Percentiles rank a stretch among this genome's conserved stretches.
These are phyloP conservation scores for Microbotryomycetes sp. DNA, from an alignment of 1,284 basidiomycete species.

Conservation along the genomic window DNA sequence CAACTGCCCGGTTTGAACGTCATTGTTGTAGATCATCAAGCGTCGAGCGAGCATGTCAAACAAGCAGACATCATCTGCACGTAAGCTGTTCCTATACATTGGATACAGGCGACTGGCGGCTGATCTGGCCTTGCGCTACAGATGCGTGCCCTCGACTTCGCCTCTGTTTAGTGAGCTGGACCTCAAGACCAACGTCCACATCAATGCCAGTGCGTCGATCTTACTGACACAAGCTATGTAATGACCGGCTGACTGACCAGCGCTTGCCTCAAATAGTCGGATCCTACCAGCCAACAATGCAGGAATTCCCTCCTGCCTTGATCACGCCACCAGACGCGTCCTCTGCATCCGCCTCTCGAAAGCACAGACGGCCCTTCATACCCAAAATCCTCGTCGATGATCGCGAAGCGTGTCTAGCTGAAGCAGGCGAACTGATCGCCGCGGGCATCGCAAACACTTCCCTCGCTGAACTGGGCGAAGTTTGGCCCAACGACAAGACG, in stretches of 20 bases:
- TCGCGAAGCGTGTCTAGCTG: constrained; percentile 27
- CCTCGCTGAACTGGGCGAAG: constrained; percentile 19
- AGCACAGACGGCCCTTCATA: constrained; percentile 5
- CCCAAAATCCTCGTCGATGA: constrained; percentile 33
- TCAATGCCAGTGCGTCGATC: constrained; percentile 25
- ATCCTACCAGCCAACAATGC: constrained; percentile 35
- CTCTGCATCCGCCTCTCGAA: not conserved
- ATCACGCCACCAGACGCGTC: constrained; percentile 8
- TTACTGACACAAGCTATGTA: not conserved
- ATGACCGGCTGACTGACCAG: not conserved
- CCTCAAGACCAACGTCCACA: constrained; percentile 24
- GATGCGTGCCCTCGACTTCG: constrained; percentile 32
- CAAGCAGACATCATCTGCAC: constrained; percentile 33
- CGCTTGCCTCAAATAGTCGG: constrained; percentile 19
- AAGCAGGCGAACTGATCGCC: constrained; percentile 35
- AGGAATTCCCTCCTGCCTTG: constrained; percentile 30
- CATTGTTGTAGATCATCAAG: too few relatives aligned
- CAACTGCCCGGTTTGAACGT: too few relatives aligned
- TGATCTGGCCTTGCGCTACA: not conserved
- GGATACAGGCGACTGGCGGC: too few relatives aligned
- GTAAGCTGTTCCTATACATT: too few relatives aligned
- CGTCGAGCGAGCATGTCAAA: not conserved
- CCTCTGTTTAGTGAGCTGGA: constrained; percentile 19
- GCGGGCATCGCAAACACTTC: not conserved
- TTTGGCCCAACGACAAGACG: constrained; percentile 1